These are phyloP conservation scores for Arthrinium phaeospermum DNA, from an alignment of 2,329 filamentous ascomycete genomes.

Conservation along the genomic window DNA sequence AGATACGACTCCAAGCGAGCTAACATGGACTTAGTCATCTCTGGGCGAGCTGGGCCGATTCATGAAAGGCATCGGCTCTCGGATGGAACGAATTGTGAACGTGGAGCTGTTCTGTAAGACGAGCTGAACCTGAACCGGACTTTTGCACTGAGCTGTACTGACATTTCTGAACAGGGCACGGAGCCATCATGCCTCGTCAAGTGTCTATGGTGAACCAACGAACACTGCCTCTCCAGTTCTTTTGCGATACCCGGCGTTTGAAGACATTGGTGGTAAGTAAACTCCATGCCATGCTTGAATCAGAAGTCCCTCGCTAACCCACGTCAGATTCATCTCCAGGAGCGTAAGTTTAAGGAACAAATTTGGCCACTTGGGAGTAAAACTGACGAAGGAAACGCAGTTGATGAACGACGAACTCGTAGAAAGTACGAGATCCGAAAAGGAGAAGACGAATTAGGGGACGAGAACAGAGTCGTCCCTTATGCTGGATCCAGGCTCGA, in stretches of 20 bases:
- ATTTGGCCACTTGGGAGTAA: not conserved
- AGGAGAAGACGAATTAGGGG: not conserved
- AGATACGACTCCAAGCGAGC: not conserved
- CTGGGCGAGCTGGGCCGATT: slow-evolving; percentile 58
- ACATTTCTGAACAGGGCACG: not conserved
- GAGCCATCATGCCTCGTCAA: slow-evolving; percentile 29
- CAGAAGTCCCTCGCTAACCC: slow-evolving; percentile 34
- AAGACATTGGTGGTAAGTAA: slow-evolving; percentile 40
- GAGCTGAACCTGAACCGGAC: slow-evolving; percentile 19
- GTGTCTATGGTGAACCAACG: slow-evolving; percentile 42
- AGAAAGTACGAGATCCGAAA: slow-evolving; percentile 35
- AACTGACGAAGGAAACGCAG: not conserved
- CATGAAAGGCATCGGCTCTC: slow-evolving; percentile 46
- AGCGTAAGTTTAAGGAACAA: not conserved
- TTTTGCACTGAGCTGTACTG: not conserved
- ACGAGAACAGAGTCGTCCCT: not conserved
- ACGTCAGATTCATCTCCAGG: not conserved
- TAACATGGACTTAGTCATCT: slow-evolving; percentile 41
- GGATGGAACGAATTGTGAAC: slow-evolving; percentile 49
- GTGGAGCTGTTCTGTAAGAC: slow-evolving; percentile 48
- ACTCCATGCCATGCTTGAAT: not conserved
- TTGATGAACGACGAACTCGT: slow-evolving; percentile 43
- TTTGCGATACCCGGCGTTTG: slow-evolving; percentile 46
- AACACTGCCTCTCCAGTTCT: slow-evolving; percentile 41
- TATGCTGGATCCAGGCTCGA: slow-evolving; percentile 20